Evolutionary conservation across 2,329 filamentous ascomycete species (phyloP), one percentile per base, ranked within the genome.

Genomic region (Stemphylium beticola): DNA sequence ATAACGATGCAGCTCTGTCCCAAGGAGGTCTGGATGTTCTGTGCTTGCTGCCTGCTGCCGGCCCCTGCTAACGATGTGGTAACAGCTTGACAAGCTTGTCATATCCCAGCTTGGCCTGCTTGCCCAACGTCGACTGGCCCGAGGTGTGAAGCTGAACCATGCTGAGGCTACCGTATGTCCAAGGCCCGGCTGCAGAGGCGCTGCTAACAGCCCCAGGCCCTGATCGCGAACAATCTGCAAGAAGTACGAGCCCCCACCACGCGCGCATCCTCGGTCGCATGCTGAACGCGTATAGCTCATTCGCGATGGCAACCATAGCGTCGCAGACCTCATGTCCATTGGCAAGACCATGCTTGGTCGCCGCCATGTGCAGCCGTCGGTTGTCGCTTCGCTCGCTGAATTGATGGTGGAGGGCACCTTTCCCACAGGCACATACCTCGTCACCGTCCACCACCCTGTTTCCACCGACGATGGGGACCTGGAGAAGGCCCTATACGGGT

Each of bases 321-420:
- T 98, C 49, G 89, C 93, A 34, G 92, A 96, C 75, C 90, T 98
- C 72, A 98, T 98, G 93, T 81, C 86, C 57, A 85, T 96, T 60
- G 93, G 93, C 66, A 87, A 91, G 67, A 93, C 90, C 49, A 93
- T 98, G 88, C 89, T 98, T 2, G 93, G 93, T 60, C 90, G 93
- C 9, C 90, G 93, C 31, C 93, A 98, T 76, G 93, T 98, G 56
- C 82, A 92, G 38, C 92, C 93, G 18, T 87, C 89, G 10, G 93
- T 97, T 20, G 85, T 88, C 55, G 82, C 85, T 37, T 92, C 91
- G 3, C 85, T 98, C 38, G 83, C 85, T 54, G 90, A 96, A 78
- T 85, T 98, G 65, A 92, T 96, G 81, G 90, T 98, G 62, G 93
- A 98, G 77, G 93, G 93, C 55, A 98, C 93, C 2, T 98, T 98